Evolutionary conservation across 345 rosid species (phyloP).

Genomic region (Balakata baccata): DNA sequence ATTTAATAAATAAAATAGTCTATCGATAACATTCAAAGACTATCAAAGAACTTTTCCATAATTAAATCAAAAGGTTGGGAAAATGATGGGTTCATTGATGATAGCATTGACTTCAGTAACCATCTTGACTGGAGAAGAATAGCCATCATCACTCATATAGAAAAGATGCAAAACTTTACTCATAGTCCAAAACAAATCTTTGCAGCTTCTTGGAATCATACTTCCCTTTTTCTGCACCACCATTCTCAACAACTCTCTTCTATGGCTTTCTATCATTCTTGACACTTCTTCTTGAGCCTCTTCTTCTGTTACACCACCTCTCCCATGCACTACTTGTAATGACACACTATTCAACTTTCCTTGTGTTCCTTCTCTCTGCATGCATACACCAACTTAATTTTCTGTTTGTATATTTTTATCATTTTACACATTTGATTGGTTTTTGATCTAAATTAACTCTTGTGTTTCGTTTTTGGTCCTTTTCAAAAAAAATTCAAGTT

Average conservation of each 20-base stretch:
- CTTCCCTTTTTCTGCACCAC: conserved; percentile 9
- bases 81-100: conserved; percentile 1
- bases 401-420: too few relatives aligned
- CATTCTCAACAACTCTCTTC: conserved; percentile 16
- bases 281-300: conserved; percentile 8
- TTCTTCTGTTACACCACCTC: not conserved
- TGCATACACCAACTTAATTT: not conserved
- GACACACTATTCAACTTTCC: conserved; percentile 19
- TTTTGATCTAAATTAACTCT: too few relatives aligned
- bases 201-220: conserved; percentile 17
- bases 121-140: not conserved
- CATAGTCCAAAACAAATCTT: conserved; percentile 10
- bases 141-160: conserved; percentile 5
- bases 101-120: not conserved
- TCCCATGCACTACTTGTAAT: not conserved
- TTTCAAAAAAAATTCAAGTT: too few relatives aligned
- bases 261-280: conserved; percentile 11
- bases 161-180: conserved; percentile 11
- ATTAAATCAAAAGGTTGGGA: too few relatives aligned
- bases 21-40: too few relatives aligned
- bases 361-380: conserved; percentile 17
- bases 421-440: too few relatives aligned
- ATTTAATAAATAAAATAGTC: too few relatives aligned
- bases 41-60: too few relatives aligned
- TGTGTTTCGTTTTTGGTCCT: too few relatives aligned